These are phyloP conservation scores for Fomitopsis pulvina DNA, from an alignment of 768 basidiomycete species.

Conservation along the genomic window DNA sequence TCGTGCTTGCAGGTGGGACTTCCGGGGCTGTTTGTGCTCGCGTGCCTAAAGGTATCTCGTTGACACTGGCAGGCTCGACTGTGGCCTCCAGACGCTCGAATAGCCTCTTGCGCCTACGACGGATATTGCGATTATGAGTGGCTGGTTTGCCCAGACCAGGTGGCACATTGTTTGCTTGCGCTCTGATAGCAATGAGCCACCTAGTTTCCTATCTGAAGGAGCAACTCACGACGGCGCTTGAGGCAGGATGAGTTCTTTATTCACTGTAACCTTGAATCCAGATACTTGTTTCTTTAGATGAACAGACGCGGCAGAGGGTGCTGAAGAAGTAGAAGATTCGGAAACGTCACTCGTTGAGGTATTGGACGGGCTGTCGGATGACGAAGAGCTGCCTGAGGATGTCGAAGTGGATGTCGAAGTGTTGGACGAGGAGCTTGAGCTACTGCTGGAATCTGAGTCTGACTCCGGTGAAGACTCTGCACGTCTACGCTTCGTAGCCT, in stretches of 20 bases:
- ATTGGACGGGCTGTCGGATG: no score
- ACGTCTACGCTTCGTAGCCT: background rate
- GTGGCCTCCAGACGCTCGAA: slow-evolving; percentile 21
- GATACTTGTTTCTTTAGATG: no score
- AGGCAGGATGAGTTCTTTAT: no score
- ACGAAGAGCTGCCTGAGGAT: no score
- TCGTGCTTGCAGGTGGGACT: background rate
- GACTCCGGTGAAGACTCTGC: slow-evolving; percentile 3
- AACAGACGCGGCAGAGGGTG: slow-evolving; percentile 1
- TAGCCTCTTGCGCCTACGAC: slow-evolving; percentile 42
- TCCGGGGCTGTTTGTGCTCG: slow-evolving; percentile 3
- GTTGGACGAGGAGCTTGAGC: slow-evolving; percentile 9
- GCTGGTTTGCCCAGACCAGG: slow-evolving; percentile 54
- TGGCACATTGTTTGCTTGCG: slow-evolving; percentile 29
- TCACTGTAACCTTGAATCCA: no score
- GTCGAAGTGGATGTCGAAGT: no score
- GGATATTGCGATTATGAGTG: slow-evolving; percentile 52
- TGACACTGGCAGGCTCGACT: slow-evolving; percentile 29
- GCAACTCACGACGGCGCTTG: no score
- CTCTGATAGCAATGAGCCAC: no score
- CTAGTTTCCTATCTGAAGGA: no score
- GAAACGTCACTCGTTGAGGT: no score
- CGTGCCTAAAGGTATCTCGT: slow-evolving; percentile 38
- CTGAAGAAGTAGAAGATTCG: slow-evolving; percentile 5
- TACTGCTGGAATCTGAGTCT: slow-evolving; percentile 7